These are phyloP conservation scores for Citrus unshiu DNA, from an alignment of 345 rosid genomes.

Conservation along the genomic window DNA sequence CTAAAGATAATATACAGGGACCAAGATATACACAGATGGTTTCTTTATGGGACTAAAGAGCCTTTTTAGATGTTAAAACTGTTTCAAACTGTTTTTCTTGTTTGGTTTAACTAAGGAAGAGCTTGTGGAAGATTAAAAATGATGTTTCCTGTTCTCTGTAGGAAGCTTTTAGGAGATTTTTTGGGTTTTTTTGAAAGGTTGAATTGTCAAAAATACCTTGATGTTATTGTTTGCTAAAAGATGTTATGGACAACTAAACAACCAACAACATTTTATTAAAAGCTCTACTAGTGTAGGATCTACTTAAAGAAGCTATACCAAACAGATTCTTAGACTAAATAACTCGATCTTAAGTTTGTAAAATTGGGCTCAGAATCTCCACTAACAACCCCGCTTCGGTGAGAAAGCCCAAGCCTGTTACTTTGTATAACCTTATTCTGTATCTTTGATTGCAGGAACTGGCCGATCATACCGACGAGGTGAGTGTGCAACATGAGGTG, in stretches of 20 bases:
- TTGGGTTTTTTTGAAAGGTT: neutral
- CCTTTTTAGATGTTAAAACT: no score
- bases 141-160: no score
- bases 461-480: slow-evolving; percentile 71
- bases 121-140: no score
- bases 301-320: neutral
- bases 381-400: neutral
- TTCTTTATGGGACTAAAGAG: no score
- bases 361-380: neutral
- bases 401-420: neutral
- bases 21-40: no score
- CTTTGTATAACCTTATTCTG: neutral
- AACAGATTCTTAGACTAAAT: neutral
- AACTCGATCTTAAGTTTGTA: neutral
- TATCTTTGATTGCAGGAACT: slow-evolving; percentile 59
- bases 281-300: slow-evolving; percentile 47
- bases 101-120: no score
- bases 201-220: neutral
- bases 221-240: neutral
- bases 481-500: slow-evolving; percentile 64
- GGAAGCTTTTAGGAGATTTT: no score
- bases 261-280: neutral
- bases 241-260: neutral
- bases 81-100: no score
- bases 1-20: no score